phyloP scores from a whole-genome alignment of 495 filamentous ascomycete genomes.

The Aspergillus leporis region DNA sequence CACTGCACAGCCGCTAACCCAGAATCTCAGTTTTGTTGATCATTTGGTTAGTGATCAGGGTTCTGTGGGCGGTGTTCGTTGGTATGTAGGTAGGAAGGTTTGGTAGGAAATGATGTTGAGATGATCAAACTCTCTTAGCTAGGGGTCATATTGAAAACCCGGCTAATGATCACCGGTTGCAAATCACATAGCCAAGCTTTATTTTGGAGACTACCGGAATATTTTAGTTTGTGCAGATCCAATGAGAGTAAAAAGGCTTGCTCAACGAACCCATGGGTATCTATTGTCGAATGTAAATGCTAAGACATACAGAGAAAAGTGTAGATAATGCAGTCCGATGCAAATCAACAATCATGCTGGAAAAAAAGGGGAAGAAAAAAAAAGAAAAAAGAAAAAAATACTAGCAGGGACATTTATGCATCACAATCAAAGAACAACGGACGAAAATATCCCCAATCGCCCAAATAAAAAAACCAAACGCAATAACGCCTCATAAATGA shows the following conservation, averaged over 20 bases:
- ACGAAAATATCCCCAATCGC: background rate
- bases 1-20: conserved; percentile 22
- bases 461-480: background rate
- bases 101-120: no score
- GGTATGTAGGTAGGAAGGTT: no score
- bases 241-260: background rate
- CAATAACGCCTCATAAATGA: conserved; percentile 12
- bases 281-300: conserved; percentile 21
- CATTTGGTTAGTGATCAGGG: no score
- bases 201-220: background rate
- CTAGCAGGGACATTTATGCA: background rate
- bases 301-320: conserved; percentile 4
- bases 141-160: no score
- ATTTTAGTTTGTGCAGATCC: background rate
- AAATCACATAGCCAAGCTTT: no score
- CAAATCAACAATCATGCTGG: conserved; percentile 1
- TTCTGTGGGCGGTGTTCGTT: no score
- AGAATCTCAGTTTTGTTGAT: no score
- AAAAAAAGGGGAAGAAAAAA: conserved; percentile 11
- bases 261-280: conserved; percentile 22
- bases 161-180: no score
- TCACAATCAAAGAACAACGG: background rate
- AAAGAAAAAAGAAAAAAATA: no score
- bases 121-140: no score
- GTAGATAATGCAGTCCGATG: conserved; percentile 1